Evolutionary conservation across 2,329 filamentous ascomycete genomes (phyloP), one percentile per base, ranked within the genome.

Genomic region (Fusarium dlaminii): DNA sequence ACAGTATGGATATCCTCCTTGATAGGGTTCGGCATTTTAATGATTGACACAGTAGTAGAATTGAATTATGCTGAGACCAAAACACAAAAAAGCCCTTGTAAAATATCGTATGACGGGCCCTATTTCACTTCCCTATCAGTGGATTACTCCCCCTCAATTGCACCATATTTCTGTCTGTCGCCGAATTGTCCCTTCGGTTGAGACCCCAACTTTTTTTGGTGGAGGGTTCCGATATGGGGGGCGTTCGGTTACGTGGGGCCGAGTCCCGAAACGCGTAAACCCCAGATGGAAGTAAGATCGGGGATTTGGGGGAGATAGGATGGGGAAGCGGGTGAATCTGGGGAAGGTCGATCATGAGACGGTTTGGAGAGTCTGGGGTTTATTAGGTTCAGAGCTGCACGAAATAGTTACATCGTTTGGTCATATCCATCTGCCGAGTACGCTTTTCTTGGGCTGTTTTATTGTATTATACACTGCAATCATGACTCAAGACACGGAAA

Each of bases 1-100:
- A 80, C 74, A 0, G 63, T 74, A 30, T 76, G 74, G 24, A 81
- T 70, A 56, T 81, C 79, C 3, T 64, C 43, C 22, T 72, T 77
- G 43, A 77, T 78, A n/a, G 69, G 39, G 59, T 81, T 80, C 10
- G 79, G 79, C 80, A 81, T 81, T 5, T 34, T 74, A 32, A 37
- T 32, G 27, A 45, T 49, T 14, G n/a, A 40, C 43, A 6, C 29
- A 11, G 1, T 48, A n/a, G 17, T 6, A 15, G 18, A 42, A n/a
- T 7, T 40, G 42, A 51, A 10, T 27, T 51, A 51, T 45, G 42
- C 5, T 29, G 30, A 11, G 20, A 32, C 29, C 49, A 36, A 27
- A 12, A 15, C 13, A n/a, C 8, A 39, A 24, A 34, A 43, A 11
- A 22, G 30, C 20, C 24, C 24, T 34, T 52, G 9, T n/a, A 11